phyloP scores from a whole-genome alignment of 768 basidiomycete genomes.

The Saitozyma sp. region DNA sequence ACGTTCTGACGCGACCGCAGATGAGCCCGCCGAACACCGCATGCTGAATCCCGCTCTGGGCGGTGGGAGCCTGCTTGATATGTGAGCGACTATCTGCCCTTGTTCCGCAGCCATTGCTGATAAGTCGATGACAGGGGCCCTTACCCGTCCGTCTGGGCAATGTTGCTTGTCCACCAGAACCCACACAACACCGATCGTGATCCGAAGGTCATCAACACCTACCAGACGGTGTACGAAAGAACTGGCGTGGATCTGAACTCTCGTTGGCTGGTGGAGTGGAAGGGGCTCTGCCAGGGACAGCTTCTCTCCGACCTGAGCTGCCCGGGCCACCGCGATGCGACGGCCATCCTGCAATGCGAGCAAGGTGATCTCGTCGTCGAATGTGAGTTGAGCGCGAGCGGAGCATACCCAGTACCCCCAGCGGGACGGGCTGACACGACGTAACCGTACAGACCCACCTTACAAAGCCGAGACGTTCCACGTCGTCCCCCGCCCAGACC shows the following conservation, averaged over 20 bases:
- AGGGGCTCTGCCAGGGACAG: constrained; percentile 60
- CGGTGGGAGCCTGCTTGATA: constrained; percentile 78
- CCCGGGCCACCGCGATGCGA: constrained; percentile 22
- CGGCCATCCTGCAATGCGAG: constrained; percentile 67
- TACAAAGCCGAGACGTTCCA: constrained; percentile 31
- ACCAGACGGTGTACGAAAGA: constrained; percentile 70
- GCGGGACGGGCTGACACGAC: neutral
- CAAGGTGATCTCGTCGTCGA: constrained; percentile 67
- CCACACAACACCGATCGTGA: constrained; percentile 64
- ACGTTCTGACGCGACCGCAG: constrained; percentile 32
- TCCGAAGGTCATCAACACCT: constrained; percentile 65
- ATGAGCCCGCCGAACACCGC: constrained; percentile 66
- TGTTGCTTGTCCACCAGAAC: constrained; percentile 75
- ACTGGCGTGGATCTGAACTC: constrained; percentile 79
- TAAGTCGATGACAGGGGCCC: constrained; percentile 16
- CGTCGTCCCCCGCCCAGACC: constrained; percentile 28
- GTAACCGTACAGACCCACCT: constrained; percentile 19
- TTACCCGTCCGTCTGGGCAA: constrained; percentile 59
- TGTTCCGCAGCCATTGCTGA: neutral
- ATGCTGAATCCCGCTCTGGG: constrained; percentile 77
- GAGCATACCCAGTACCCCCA: neutral
- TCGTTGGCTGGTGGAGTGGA: constrained; percentile 71
- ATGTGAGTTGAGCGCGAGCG: constrained; percentile 22
- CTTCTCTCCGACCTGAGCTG: constrained; percentile 31
- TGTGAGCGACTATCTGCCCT: constrained; percentile 55